A percentile compares a stretch with the other conserved stretches of the same genome.
These are phyloP conservation scores for Coniosporium tulheliwenetii DNA, from an alignment of 2,329 filamentous ascomycete genomes.

Conservation along the genomic window DNA sequence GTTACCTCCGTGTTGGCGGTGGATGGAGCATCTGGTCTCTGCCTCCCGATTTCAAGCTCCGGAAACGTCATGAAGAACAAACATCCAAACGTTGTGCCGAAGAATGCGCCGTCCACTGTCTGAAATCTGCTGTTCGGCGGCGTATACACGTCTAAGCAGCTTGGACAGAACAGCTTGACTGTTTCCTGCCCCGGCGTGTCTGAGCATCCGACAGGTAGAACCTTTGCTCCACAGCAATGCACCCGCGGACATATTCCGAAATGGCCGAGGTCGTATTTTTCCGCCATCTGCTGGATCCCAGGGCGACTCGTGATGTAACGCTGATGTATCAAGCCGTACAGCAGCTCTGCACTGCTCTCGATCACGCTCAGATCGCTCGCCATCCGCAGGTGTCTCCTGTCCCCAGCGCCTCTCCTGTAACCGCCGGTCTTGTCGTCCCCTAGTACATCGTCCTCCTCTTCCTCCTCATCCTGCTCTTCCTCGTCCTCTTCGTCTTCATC, in stretches of 20 bases:
- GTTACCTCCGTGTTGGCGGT: background rate
- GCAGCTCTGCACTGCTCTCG: conserved; percentile 92
- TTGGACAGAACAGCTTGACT: conserved; percentile 95
- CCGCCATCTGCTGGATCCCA: conserved; percentile 97
- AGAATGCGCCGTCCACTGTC: conserved; percentile 94
- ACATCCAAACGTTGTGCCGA: conserved; percentile 90
- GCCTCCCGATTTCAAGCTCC: conserved; percentile 63
- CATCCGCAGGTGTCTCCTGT: conserved; percentile 60
- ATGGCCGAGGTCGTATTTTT: conserved; percentile 95
- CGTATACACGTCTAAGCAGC: conserved; percentile 91
- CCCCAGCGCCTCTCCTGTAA: conserved; percentile 22
- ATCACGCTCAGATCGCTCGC: conserved; percentile 89
- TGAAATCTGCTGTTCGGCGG: conserved; percentile 96
- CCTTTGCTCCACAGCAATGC: conserved; percentile 77
- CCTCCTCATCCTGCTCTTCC: conserved; percentile 49
- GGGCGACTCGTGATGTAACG: conserved; percentile 93
- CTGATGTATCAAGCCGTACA: conserved; percentile 96
- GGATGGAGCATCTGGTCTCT: conserved; percentile 10
- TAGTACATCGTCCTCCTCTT: conserved; percentile 33
- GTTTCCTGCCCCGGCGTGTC: conserved; percentile 95
- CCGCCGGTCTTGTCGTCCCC: conserved; percentile 41
- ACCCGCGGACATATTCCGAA: conserved; percentile 94
- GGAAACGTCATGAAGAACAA: conserved; percentile 98
- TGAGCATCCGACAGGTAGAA: conserved; percentile 82
- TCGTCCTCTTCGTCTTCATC: conserved; percentile 74